Evolutionary conservation across 1,139 yeast genomes (phyloP).

Genomic region (Yamadazyma sp.): DNA sequence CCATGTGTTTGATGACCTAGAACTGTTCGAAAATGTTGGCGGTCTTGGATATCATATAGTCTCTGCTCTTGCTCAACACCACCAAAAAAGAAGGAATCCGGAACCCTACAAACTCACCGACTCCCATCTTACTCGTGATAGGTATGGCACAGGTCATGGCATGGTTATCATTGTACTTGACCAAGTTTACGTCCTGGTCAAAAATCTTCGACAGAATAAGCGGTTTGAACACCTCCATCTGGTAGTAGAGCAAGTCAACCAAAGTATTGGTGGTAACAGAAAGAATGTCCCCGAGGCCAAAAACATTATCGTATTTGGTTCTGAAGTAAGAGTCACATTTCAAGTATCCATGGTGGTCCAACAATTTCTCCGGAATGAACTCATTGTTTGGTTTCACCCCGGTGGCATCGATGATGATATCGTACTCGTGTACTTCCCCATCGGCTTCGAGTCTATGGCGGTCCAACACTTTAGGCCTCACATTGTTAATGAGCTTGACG

Average conservation of each 20-base stretch:
- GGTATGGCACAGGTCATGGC: conserved; percentile 20
- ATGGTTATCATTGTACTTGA: not conserved
- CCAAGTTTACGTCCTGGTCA: not conserved
- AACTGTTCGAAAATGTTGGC: not conserved
- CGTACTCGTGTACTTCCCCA: conserved; percentile 17
- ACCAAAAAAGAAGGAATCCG: conserved; percentile 18
- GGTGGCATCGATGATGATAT: conserved; percentile 22
- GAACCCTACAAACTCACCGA: conserved; percentile 23
- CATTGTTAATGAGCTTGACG: conserved; percentile 20
- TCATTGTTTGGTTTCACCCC: conserved; percentile 22
- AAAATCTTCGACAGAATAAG: conserved; percentile 13
- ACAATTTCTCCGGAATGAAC: conserved; percentile 14
- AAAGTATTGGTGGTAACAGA: conserved; percentile 18
- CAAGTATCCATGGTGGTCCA: conserved; percentile 19
- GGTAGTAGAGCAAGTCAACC: conserved; percentile 21
- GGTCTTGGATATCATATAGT: conserved; percentile 1
- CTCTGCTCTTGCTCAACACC: conserved; percentile 1
- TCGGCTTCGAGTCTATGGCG: conserved; percentile 11
- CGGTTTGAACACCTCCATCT: conserved; percentile 14
- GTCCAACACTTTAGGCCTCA: not conserved
- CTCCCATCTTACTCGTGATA: conserved; percentile 29
- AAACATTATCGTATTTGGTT: conserved; percentile 20
- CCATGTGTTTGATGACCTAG: not conserved
- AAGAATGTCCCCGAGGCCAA: conserved; percentile 27
- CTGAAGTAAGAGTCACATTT: conserved; percentile 20